Percentiles rank a stretch among this genome's conserved stretches.
phyloP scores from a whole-genome alignment of 805 yeast species.

The Saturnispora besseyi region DNA sequence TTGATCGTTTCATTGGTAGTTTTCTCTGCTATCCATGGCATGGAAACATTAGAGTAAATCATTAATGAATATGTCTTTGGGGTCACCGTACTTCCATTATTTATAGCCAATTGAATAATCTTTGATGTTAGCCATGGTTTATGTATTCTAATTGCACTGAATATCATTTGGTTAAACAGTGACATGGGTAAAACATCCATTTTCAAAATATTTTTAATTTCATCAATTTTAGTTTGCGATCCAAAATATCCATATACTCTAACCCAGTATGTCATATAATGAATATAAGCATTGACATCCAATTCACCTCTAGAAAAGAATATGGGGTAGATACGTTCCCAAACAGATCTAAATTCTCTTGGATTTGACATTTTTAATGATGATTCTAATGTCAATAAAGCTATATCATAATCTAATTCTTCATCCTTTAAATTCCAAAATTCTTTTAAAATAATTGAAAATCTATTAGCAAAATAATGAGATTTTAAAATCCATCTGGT shows the following conservation, averaged over 20 bases:
- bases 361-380: slow-evolving; percentile 15
- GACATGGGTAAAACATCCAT: slow-evolving; percentile 15
- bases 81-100: slow-evolving; percentile 12
- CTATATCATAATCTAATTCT: slow-evolving; percentile 12
- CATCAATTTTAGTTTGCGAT: slow-evolving; percentile 13
- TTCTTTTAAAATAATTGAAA: slow-evolving; percentile 14
- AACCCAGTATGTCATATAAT: slow-evolving; percentile 18
- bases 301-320: slow-evolving; percentile 9
- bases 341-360: slow-evolving; percentile 15
- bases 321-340: slow-evolving; percentile 14
- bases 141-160: slow-evolving; percentile 15
- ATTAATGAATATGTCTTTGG: slow-evolving; percentile 24
- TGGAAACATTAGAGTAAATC: slow-evolving; percentile 18
- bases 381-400: slow-evolving; percentile 19
- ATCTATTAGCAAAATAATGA: slow-evolving; percentile 20
- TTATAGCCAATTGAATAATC: slow-evolving; percentile 16
- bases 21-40: slow-evolving; percentile 11
- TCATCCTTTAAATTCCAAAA: slow-evolving; percentile 10
- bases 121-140: slow-evolving; percentile 15
- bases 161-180: slow-evolving; percentile 23
- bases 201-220: slow-evolving; percentile 8
- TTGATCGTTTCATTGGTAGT: slow-evolving; percentile 15
- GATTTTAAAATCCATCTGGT: slow-evolving; percentile 20
- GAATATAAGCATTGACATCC: slow-evolving; percentile 14
- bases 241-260: slow-evolving; percentile 14